Evolutionary conservation across 495 filamentous ascomycete species (phyloP), one percentile per base, ranked within the genome.

Genomic region (Penicillium parvum): DNA sequence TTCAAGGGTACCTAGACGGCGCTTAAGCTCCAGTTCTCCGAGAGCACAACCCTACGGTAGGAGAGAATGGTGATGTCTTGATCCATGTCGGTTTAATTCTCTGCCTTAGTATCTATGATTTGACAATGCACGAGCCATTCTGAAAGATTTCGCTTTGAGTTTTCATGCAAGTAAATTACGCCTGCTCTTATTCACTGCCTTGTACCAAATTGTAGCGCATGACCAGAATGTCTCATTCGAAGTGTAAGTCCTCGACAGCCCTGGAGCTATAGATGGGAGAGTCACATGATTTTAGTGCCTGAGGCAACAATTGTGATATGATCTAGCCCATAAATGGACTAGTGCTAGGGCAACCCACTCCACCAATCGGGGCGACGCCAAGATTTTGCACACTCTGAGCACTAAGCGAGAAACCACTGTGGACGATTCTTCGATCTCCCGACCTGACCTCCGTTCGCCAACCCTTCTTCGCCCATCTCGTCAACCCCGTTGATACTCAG

Each of bases 331-430:
- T 43, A 58, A 59, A 15, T 0, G 51, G 61, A 29, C 47, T 65
- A 70, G 65, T 43, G 42, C 54, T 70, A 71, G 67, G 66, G 67
- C 63, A 66, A 50, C 33, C 41, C 33, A 14, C 12, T 22, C 33
- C 23, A 49, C 60, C 65, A 68, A 67, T 65, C 14, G 37, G 5
- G 14, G 12, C 21, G 7, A 11, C 47, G 67, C 67, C 69, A 71
- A 71, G 69, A 71, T 67, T 68, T 70, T 62, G 44, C 66, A 52
- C 58, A 62, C 59, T 52, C 57, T 58, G 54, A 57, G 57, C 69
- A 71, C 68, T 69, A 73, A 73, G 69, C 69, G 69, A 73, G 66
- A 65, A 61, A 56, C 49, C 63, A 69, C 54, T 43, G 45, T 47
- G 53, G 45, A 50, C 40, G 43, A 37, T 49, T 39, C 45, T 46